These are phyloP conservation scores for Neonectria neomacrospora DNA, from an alignment of 2,329 filamentous ascomycete genomes.

Conservation along the genomic window DNA sequence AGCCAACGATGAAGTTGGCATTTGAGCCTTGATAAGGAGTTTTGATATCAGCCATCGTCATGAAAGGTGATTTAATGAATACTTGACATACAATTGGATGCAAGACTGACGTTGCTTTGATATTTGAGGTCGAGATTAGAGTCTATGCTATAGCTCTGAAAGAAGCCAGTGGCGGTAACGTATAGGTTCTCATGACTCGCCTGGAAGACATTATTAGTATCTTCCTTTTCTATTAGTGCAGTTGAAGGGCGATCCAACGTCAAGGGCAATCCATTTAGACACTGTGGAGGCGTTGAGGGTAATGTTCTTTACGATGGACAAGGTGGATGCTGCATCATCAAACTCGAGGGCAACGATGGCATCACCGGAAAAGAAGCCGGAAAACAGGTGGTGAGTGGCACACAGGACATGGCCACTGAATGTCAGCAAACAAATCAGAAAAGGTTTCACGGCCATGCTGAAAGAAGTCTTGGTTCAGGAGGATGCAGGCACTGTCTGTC, in stretches of 20 bases:
- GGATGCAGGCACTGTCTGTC: neutral
- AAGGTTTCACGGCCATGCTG: constrained; percentile 6
- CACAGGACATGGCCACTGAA: constrained; percentile 13
- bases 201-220: neutral
- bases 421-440: constrained; percentile 10
- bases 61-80: neutral
- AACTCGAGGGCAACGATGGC: constrained; percentile 21
- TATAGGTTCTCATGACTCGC: constrained; percentile 9
- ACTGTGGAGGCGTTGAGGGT: neutral
- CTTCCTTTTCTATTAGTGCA: too few relatives aligned
- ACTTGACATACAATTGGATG: constrained; percentile 11
- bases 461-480: neutral
- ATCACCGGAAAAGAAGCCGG: constrained; percentile 24
- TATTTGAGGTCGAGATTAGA: constrained; percentile 13
- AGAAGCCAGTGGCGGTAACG: constrained; percentile 16
- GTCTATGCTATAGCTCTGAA: constrained; percentile 14
- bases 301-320: constrained; percentile 16
- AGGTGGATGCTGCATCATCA: constrained; percentile 7
- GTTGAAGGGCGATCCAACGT: too few relatives aligned
- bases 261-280: constrained; percentile 18
- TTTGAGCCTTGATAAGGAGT: constrained; percentile 5
- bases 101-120: constrained; percentile 9
- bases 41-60: neutral
- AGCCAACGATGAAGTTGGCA: constrained; percentile 10
- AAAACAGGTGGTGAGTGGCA: constrained; percentile 22